Base-by-base conservation (phyloP, 768 basidiomycete species). In the Agaricus blazei region DNA sequence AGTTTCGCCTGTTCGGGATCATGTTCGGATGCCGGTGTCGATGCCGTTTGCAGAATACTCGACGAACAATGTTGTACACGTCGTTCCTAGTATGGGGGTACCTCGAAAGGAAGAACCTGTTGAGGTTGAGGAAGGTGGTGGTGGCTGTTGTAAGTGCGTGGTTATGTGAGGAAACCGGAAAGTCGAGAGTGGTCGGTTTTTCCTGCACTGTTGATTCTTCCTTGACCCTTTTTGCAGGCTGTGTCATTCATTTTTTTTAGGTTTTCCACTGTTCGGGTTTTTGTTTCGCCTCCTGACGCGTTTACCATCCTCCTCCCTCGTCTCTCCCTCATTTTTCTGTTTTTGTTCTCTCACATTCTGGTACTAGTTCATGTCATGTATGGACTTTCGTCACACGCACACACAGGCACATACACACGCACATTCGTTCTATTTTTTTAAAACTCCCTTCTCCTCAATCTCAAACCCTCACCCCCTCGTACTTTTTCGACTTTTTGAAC, bases 111-210 rank as follows among this genome's bases (percentile, higher is more conserved):
- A 70, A 52, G 60, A 61, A 49, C 66, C 62, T 44, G 63, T 63
- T 11, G 34, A 34, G 28, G 74, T 77, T 45, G 70, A 72, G 9
- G 78, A 77, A 12, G 66, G 63, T 1, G 74, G 68, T 31, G 79
- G 75, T 29, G 84, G 86, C 38, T 91, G 90, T 65, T 92, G 90
- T 76, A 88, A 85, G 71, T 92, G 90, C 71, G 72, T 88, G 62
- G 78, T 92, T 67, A 92, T 92, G 90, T 92, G 82, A 90, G 58
- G 9, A 7, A 34, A 4, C 11, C 11, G 34, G 34, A 34, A 34
- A 34, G 34, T 34, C 34, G 31, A 12, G 9, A 12, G 3, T n/a
- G 14, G 52, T 44, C 43, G 12, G 52, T 44, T 36, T n/a, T 34
- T 26, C 37, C 31, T 52, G 19, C 28, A 31, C 11, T 28, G 38